These are phyloP conservation scores for Ophiostoma novo-ulmi DNA, from an alignment of 2,329 filamentous ascomycete species.

Conservation along the genomic window DNA sequence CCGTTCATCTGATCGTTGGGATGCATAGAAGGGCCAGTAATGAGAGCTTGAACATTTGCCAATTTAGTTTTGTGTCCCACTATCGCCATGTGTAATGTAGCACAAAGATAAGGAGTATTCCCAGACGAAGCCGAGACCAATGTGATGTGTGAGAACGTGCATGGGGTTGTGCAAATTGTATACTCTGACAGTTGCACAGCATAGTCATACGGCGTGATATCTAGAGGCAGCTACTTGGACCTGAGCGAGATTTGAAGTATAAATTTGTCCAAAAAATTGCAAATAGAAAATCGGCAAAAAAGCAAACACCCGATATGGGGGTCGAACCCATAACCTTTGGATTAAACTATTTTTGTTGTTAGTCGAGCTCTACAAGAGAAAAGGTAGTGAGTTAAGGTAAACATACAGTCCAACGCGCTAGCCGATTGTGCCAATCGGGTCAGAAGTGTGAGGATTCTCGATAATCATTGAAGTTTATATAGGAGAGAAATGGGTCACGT, in stretches of 20 bases:
- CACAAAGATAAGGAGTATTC: not conserved
- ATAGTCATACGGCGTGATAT: not conserved
- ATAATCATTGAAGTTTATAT: not conserved
- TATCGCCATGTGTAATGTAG: not conserved
- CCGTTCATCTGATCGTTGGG: slow-evolving; percentile 18
- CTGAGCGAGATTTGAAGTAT: not conserved
- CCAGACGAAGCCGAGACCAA: not conserved
- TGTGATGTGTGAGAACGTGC: slow-evolving; percentile 1
- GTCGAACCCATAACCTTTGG: not conserved
- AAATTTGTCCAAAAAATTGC: not conserved
- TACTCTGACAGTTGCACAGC: not conserved
- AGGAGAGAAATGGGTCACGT: not conserved
- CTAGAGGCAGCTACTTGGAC: not conserved
- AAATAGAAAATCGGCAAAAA: not conserved
- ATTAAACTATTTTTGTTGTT: not conserved
- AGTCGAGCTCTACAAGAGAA: not conserved
- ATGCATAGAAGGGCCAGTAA: not conserved
- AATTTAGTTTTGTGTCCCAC: not conserved
- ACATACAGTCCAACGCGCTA: slow-evolving; percentile 17
- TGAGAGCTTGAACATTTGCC: not conserved
- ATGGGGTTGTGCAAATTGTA: not conserved
- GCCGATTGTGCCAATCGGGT: slow-evolving; percentile 16
- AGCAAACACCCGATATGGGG: slow-evolving; percentile 3
- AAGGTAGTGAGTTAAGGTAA: not conserved
- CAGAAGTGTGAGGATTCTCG: not conserved